These are phyloP conservation scores for Cryphonectria japonica DNA, from an alignment of 2,329 filamentous ascomycete genomes.

Conservation along the genomic window DNA sequence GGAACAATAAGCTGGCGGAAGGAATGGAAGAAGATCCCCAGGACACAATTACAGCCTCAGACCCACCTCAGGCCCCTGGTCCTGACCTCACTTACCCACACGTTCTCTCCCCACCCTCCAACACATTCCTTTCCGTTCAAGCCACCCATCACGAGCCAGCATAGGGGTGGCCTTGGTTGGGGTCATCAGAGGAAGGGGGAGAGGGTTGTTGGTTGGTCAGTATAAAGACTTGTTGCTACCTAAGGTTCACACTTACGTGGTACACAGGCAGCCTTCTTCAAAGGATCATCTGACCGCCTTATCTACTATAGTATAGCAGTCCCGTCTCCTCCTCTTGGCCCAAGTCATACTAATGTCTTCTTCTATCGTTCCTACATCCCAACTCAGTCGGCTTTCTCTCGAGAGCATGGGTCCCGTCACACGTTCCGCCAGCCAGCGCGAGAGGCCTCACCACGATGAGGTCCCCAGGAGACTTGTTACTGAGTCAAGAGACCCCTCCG, in stretches of 20 bases:
- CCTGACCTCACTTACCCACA: constrained; percentile 15
- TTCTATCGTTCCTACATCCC: constrained; percentile 42
- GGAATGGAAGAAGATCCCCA: constrained; percentile 6
- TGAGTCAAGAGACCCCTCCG: constrained; percentile 32
- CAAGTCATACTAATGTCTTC: constrained; percentile 27
- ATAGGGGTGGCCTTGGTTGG: not conserved
- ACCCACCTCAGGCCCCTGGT: constrained; percentile 13
- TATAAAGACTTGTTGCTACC: constrained; percentile 12
- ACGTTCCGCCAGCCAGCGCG: constrained; percentile 38
- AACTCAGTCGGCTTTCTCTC: constrained; percentile 48
- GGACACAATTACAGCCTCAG: constrained; percentile 20
- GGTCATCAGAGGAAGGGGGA: not conserved
- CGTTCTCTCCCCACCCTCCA: constrained; percentile 11
- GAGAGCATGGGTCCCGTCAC: constrained; percentile 44
- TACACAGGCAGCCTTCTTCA: not conserved
- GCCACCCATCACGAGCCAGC: not conserved
- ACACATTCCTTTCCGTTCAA: constrained; percentile 3
- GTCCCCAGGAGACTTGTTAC: constrained; percentile 30
- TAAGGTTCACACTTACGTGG: not conserved
- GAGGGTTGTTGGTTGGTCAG: not conserved
- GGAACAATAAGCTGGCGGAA: constrained; percentile 16
- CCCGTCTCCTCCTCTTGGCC: not conserved
- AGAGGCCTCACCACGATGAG: constrained; percentile 25
- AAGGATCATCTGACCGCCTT: not conserved
- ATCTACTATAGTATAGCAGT: not conserved